Base-by-base conservation (phyloP, 2,329 filamentous ascomycete genomes). In the Fusarium sp. region DNA sequence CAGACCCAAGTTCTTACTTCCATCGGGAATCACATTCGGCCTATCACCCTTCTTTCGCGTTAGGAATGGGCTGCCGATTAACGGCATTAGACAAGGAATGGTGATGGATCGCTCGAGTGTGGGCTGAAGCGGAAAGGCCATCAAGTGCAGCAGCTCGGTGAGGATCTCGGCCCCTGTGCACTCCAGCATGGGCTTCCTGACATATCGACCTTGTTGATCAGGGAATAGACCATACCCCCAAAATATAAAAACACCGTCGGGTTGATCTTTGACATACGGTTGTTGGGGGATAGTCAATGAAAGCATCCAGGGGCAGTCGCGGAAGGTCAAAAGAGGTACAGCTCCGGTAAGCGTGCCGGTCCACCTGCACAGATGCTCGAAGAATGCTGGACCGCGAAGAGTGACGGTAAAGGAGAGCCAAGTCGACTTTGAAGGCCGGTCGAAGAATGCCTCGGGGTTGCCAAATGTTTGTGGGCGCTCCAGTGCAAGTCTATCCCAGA, bases 221-320 rank as follows among this genome's bases (percentile, higher is more conserved):
- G 72, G 72, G 44, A 74, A 74, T 3, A 74, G 57, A 0, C 72
- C 72, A n/a, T 74, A 74, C 0, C 72, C 72, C 72, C 72, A 74
- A 44, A 74, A 74, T 9, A 74, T 57, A 12, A 56, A 74, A n/a
- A 74, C 60, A 4, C 63, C 72, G 0, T 62, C 50, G 1, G 72
- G 72, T 7, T 74, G 72, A 0, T 74, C 71, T 23, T 62, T 74
- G 13, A 74, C 52, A 6, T 74, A 74, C 0, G 72, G 72, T 8
- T 74, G 72, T 9, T 71, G 58, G 0, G 72, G 72, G 2, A 74
- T 49, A 0, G 72, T 74, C 8, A 74, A 50, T 4, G 72, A 74
- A 5, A 74, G 46, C 70, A 74, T 74, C 72, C 72, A 74, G 0
- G 72, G 72, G 15, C 72, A 74, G 42, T 74, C 72, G 1, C 72